Base-by-base conservation (phyloP, 2,329 filamentous ascomycete genomes). In the Aureobasidium leucospermi region DNA sequence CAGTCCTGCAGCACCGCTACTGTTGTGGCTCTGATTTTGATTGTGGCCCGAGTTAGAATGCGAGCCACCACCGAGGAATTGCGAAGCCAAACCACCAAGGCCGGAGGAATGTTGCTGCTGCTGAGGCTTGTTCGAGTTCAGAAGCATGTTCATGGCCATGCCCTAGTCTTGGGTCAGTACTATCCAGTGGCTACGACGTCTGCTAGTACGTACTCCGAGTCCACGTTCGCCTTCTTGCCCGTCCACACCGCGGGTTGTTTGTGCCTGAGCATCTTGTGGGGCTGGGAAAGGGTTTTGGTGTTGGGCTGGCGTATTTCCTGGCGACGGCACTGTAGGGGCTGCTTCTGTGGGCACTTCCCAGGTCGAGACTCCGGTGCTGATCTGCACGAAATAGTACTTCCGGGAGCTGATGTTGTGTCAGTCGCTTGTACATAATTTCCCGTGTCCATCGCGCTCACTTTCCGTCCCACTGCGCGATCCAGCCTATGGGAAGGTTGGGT, bases 301-400 rank as follows among this genome's bases (percentile, higher is more conserved):
- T 39, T 67, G 66, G 45, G 68, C 70, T 46, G 73, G 73, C 47
- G 73, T 75, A 42, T 64, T 65, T 51, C 71, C 70, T 19, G 72
- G 70, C 11, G 70, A 73, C 28, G 71, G 72, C 36, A 73, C 71
- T 46, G 71, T 69, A 28, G 72, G 72, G 45, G 73, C 72, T 41
- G 71, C 68, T 62, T 65, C 66, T 11, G 71, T 74, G 11, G 73
- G 73, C 31, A 68, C 66, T 45, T 74, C 71, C 73, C 73, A 75
- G 19, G 72, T 74, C 38, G 71, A 73, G 60, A 72, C 70, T 60
- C 73, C 72, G 55, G 73, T 75, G 63, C 69, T 72, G 43, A 74
- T 74, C 63, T 74, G 72, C 13, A 75, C 73, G 62, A 67, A 75
- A 66, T 75, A 75, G 63, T 75, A 75, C 59, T 74, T 74, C 60